Percentiles rank a stretch among this genome's conserved stretches.
Evolutionary conservation across 1,284 basidiomycete genomes (phyloP).

Genomic region (Sphaerobolus stellatus): DNA sequence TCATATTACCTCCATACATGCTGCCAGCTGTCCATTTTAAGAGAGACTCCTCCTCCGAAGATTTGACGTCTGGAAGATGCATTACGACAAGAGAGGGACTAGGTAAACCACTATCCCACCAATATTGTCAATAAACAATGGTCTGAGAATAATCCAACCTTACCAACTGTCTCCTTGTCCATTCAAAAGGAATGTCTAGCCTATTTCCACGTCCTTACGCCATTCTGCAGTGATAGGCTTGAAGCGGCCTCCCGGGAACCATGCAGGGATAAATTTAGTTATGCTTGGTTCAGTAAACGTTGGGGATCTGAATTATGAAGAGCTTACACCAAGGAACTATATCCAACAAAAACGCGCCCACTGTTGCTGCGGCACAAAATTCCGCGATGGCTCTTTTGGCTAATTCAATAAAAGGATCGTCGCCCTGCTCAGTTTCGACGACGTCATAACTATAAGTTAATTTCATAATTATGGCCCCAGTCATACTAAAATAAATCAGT

Average conservation of each 20-base stretch:
- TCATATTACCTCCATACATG: not conserved
- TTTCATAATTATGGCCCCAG: conserved; percentile 32
- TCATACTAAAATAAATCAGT: too few relatives aligned
- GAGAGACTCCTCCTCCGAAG: not conserved
- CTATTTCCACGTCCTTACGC: conserved; percentile 28
- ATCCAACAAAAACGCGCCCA: conserved; percentile 40
- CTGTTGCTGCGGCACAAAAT: conserved; percentile 38
- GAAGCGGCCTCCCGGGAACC: conserved; percentile 37
- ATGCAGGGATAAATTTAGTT: conserved; percentile 29
- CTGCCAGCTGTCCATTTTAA: conserved; percentile 1
- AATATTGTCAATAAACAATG: too few relatives aligned
- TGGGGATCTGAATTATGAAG: too few relatives aligned
- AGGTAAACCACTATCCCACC: conserved; percentile 18
- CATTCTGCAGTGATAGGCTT: conserved; percentile 26
- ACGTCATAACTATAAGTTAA: conserved; percentile 37
- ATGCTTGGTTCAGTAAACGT: not conserved
- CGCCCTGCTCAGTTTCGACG: conserved; percentile 22
- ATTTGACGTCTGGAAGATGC: not conserved
- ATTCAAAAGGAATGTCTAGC: conserved; percentile 35
- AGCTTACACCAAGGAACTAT: conserved; percentile 31
- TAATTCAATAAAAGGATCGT: conserved; percentile 39
- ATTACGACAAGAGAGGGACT: not conserved
- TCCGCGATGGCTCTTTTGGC: conserved; percentile 44
- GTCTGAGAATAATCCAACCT: too few relatives aligned
- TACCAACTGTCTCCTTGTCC: conserved; percentile 34